Evolutionary conservation across 2,329 filamentous ascomycete species (phyloP), one percentile per base, ranked within the genome.

Genomic region (Penicillium sp.): DNA sequence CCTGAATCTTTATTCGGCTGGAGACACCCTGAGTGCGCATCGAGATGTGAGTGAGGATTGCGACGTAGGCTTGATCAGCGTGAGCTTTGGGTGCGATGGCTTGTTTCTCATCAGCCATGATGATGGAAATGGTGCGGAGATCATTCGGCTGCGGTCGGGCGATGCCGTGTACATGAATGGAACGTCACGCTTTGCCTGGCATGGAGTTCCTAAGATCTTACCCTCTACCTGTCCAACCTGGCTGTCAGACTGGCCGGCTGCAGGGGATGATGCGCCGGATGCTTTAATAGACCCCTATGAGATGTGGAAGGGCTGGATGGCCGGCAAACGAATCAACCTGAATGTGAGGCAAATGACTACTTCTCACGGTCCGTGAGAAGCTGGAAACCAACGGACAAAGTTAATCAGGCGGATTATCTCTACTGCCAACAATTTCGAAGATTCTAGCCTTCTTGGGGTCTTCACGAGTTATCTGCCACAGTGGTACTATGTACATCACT

Each of bases 151-250:
- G 32, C 79, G 84, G 23, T 95, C 89, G 0, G 92, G 93, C 0
- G 92, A 96, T 72, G 89, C 84, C 0, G 82, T 97, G 1, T 90
- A 95, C 64, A 97, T 98, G 92, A 84, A 82, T 43, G 81, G 86
- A 18, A 77, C 83, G 50, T 86, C 88, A 3, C 79, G 93, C 38
- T 95, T 89, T 70, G 91, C 92, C 2, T 97, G 92, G 92, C 93
- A 97, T 72, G 91, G 88, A 10, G 90, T 97, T 10, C 91, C 93
- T 5, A 93, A 91, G 67, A 86, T 97, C 10, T 65, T 96, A 31
- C 79, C 82, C 41, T 81, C 75, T 1, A 95, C 89, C 0, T 97
- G 91, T 69, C 92, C 92, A 0, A 73, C 73, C 0, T 87, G 84
- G 69, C 69, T 97, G 43, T 72, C 76, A 49, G 75, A 86, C 37